phyloP scores from a whole-genome alignment of 352 stramenopile genomes.

The Pythium vanterpoolii region DNA sequence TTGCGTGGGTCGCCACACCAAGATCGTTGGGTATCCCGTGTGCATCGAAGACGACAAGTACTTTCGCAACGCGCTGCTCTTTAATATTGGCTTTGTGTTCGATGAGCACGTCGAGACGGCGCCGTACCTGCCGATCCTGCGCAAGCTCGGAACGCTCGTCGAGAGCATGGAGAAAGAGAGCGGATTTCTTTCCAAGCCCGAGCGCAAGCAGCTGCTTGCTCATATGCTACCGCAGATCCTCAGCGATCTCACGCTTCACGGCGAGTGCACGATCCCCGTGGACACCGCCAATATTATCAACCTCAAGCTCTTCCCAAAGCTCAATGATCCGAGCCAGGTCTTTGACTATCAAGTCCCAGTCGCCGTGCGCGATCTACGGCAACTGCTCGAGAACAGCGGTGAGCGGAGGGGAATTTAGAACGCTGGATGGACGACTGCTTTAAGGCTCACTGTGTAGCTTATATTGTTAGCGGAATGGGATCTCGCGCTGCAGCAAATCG shows the following conservation, averaged over 20 bases:
- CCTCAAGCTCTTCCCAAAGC: slow-evolving; percentile 80
- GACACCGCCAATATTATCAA: slow-evolving; percentile 85
- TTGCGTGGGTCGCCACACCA: slow-evolving; percentile 65
- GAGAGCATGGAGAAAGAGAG: slow-evolving; percentile 88
- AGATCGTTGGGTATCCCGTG: slow-evolving; percentile 85
- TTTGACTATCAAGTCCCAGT: slow-evolving; percentile 87
- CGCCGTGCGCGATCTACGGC: slow-evolving; percentile 63
- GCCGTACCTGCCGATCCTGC: slow-evolving; percentile 80
- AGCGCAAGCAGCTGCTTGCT: slow-evolving; percentile 58
- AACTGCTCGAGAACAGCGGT: slow-evolving; percentile 78
- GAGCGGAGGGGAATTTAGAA: not conserved
- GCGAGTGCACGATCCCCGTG: slow-evolving; percentile 81
- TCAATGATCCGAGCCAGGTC: slow-evolving; percentile 62
- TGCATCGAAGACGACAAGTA: slow-evolving; percentile 91
- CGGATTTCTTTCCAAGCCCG: slow-evolving; percentile 71
- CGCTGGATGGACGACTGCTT: not conserved
- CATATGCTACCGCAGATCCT: slow-evolving; percentile 75
- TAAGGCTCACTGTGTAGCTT: not conserved
- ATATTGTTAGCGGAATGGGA: slow-evolving; percentile 72
- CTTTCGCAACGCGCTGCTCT: slow-evolving; percentile 83
- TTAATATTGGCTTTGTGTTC: slow-evolving; percentile 91
- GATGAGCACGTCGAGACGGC: slow-evolving; percentile 64
- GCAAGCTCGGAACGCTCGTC: slow-evolving; percentile 78
- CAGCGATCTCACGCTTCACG: slow-evolving; percentile 61
- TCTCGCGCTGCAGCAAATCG: slow-evolving; percentile 83